A percentile compares a stretch with the other conserved stretches of the same genome.
Conservation (phyloP, 805 yeast species). For the Barnettozyma sucrosica region DNA sequence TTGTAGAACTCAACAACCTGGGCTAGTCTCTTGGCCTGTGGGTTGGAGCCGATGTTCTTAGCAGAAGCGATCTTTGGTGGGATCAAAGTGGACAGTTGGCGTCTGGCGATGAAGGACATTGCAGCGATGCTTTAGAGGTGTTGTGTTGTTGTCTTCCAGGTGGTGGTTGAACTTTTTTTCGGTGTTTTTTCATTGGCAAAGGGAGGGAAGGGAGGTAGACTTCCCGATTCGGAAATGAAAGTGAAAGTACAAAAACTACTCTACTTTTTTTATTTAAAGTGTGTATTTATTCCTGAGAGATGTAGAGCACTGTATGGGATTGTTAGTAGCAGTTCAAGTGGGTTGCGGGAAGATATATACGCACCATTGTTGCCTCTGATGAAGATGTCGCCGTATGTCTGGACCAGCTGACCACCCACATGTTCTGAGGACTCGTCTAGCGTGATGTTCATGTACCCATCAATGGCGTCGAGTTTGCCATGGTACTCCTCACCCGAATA, state of each 20-base stretch:
- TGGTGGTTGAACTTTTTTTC: background rate
- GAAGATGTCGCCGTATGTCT: conserved; percentile 70
- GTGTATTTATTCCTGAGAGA: conserved; percentile 19
- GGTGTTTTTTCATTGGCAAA: conserved; percentile 1
- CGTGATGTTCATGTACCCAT: conserved; percentile 95
- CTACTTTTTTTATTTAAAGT: too few relatives aligned
- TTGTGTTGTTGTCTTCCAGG: background rate
- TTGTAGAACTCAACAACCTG: conserved; percentile 94
- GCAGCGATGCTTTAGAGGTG: background rate
- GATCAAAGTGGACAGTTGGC: conserved; percentile 90
- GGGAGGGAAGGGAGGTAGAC: conserved; percentile 3
- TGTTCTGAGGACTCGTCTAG: conserved; percentile 71
- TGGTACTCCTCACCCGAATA: conserved; percentile 83
- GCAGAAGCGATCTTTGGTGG: conserved; percentile 99
- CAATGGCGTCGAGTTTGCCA: conserved; percentile 79
- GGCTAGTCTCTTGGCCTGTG: conserved; percentile 94
- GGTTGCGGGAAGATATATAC: conserved; percentile 24
- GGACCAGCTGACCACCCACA: conserved; percentile 43
- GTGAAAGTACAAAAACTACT: too few relatives aligned
- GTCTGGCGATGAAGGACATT: conserved; percentile 85
- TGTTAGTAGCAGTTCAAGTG: conserved; percentile 6
- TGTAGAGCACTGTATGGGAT: conserved; percentile 18
- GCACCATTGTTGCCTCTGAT: conserved; percentile 82
- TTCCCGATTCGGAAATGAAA: conserved; percentile 9
- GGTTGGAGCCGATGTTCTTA: conserved; percentile 89